A percentile compares a stretch with the other conserved stretches of the same genome.
Conservation (phyloP, 768 basidiomycete genomes). For the Cystofilobasidium bisporidii region DNA sequence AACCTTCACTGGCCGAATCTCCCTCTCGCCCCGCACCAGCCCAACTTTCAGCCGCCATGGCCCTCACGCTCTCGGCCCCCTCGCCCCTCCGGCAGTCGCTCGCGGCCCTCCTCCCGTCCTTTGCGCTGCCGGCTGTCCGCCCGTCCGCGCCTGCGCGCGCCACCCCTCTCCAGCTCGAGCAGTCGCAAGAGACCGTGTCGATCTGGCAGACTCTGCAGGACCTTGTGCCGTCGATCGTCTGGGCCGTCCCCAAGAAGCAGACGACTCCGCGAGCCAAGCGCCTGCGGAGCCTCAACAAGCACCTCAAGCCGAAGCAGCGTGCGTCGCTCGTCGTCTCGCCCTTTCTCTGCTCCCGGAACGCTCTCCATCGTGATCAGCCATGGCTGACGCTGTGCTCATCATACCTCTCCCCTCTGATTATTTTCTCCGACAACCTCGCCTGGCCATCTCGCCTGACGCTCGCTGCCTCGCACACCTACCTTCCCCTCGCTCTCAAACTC, state of each 20-base stretch:
- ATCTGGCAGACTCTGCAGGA: slow-evolving; percentile 41
- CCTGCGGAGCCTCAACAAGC: slow-evolving; percentile 92
- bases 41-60: no score
- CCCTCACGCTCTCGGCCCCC: no score
- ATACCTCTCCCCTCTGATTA: no score
- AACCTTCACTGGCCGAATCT: no score
- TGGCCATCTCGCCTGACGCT: background rate
- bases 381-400: no score
- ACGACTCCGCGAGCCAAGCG: slow-evolving; percentile 84
- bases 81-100: no score
- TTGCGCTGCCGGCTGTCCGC: no score
- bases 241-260: slow-evolving; percentile 91
- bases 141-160: background rate
- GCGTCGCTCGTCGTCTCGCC: slow-evolving; percentile 33
- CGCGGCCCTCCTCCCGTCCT: no score
- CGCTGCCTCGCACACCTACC: background rate
- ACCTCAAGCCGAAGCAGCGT: slow-evolving; percentile 89
- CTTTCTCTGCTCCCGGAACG: background rate
- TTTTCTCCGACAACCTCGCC: background rate
- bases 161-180: background rate
- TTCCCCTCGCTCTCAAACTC: background rate
- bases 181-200: background rate
- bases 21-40: no score
- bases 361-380: no score
- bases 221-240: slow-evolving; percentile 74